phyloP scores from a whole-genome alignment of 192 early-diverging fungal species.

The Podila epigama region DNA sequence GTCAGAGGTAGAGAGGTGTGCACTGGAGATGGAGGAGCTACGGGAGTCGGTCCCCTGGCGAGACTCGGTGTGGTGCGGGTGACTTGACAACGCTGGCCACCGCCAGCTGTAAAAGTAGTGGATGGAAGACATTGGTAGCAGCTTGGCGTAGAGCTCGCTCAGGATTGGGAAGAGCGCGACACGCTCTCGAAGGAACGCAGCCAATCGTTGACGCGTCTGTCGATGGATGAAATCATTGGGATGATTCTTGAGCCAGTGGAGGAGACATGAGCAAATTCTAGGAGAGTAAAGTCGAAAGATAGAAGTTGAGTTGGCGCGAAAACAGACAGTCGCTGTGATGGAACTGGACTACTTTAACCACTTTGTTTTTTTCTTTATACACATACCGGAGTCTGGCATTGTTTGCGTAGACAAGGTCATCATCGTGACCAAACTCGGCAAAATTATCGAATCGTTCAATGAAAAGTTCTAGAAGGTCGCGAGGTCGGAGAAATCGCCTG shows the following conservation, averaged over 20 bases:
- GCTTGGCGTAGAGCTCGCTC: slow-evolving; percentile 31
- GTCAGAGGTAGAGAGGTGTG: slow-evolving; percentile 9
- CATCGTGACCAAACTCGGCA: slow-evolving; percentile 29
- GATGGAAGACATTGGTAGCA: slow-evolving; percentile 27
- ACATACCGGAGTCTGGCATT: slow-evolving; percentile 33
- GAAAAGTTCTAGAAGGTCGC: slow-evolving; percentile 44
- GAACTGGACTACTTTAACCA: background rate
- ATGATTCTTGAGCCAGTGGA: slow-evolving; percentile 41
- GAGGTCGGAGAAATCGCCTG: slow-evolving; percentile 42
- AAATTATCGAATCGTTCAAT: slow-evolving; percentile 38
- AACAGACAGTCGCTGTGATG: background rate
- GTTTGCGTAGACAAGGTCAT: slow-evolving; percentile 17
- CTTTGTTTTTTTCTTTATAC: background rate
- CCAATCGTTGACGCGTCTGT: slow-evolving; percentile 38
- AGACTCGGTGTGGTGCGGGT: background rate
- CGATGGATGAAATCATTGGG: slow-evolving; percentile 52
- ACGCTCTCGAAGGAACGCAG: slow-evolving; percentile 26
- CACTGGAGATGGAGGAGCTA: slow-evolving; percentile 9
- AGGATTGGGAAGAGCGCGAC: slow-evolving; percentile 27
- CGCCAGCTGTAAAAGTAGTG: slow-evolving; percentile 30
- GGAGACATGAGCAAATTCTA: slow-evolving; percentile 34
- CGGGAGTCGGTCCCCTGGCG: background rate
- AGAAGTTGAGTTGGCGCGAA: background rate
- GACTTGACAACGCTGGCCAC: too few species aligned
- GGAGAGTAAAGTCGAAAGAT: background rate